These are phyloP conservation scores for Heritiera fomes DNA, from an alignment of 345 rosid species.

Conservation along the genomic window DNA sequence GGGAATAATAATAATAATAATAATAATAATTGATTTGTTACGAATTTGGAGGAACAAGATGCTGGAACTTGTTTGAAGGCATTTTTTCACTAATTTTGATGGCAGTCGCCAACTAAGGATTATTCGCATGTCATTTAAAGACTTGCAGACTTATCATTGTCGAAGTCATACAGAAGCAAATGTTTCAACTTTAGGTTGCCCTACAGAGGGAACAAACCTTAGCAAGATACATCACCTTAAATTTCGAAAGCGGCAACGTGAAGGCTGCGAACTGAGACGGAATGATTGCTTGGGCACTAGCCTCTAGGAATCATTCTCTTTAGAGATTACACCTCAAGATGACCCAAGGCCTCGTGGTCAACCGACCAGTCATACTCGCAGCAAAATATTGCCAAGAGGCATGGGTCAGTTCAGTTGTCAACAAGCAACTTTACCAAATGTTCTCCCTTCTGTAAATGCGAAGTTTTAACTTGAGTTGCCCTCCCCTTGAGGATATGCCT, in stretches of 20 bases:
- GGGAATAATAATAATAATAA: background rate
- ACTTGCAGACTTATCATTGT: background rate
- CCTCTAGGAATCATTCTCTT: too few relatives aligned
- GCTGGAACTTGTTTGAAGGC: too few relatives aligned
- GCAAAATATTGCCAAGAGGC: constrained; percentile 9
- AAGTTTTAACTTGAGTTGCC: background rate
- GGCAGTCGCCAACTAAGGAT: too few relatives aligned
- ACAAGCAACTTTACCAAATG: background rate
- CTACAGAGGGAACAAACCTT: background rate
- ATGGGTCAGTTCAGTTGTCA: background rate
- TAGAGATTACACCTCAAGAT: constrained; percentile 3
- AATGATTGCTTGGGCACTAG: constrained; percentile 2
- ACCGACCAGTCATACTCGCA: background rate
- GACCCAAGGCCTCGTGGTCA: background rate
- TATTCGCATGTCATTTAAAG: background rate
- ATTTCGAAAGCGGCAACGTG: background rate
- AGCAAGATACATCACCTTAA: background rate
- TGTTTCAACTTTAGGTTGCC: background rate
- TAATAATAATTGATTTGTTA: too few relatives aligned
- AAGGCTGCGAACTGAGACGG: background rate
- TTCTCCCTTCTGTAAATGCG: background rate
- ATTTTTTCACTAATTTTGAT: too few relatives aligned
- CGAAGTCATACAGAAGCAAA: background rate
- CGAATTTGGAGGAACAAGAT: too few relatives aligned
- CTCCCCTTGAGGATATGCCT: constrained; percentile 13